Conservation (phyloP, 148 eudicot species). For the Selenicereus undatus region DNA sequence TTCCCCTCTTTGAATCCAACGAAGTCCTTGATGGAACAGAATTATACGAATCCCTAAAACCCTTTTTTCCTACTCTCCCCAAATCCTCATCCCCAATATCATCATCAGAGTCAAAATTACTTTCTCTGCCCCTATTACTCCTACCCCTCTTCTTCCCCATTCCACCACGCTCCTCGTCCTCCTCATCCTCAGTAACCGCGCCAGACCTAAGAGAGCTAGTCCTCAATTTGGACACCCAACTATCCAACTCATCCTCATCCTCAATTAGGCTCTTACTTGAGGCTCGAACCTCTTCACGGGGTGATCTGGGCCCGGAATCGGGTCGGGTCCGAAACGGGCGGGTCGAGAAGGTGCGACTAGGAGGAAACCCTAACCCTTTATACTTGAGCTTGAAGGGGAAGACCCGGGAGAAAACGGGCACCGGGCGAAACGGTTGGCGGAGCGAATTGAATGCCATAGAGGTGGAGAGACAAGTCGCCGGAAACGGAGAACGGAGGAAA, state of each 20-base stretch:
- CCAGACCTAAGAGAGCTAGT: constrained; percentile 46
- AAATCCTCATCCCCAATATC: constrained; percentile 30
- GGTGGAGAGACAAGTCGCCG: constrained; percentile 32
- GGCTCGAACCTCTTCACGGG: constrained; percentile 15
- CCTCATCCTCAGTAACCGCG: constrained; percentile 44
- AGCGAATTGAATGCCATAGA: constrained; percentile 34
- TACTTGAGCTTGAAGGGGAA: constrained; percentile 62
- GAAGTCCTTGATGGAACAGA: not conserved
- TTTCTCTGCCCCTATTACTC: constrained; percentile 38
- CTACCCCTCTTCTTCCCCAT: constrained; percentile 22
- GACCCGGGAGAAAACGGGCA: constrained; percentile 37
- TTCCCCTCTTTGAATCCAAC: constrained; percentile 1
- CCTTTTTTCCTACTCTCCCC: constrained; percentile 3
- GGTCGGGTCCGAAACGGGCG: constrained; percentile 29
- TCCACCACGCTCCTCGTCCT: constrained; percentile 25
- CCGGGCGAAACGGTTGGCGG: constrained; percentile 25
- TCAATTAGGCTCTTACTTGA: constrained; percentile 65
- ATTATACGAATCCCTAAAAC: not conserved
- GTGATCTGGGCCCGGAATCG: constrained; percentile 18
- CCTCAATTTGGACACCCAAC: constrained; percentile 74
- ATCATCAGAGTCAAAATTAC: constrained; percentile 20
- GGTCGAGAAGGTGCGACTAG: constrained; percentile 33
- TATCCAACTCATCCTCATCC: constrained; percentile 76
- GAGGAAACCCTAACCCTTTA: constrained; percentile 31
- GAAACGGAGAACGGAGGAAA: constrained; percentile 38